These are phyloP conservation scores for Colletotrichum viniferum DNA, from an alignment of 2,329 filamentous ascomycete species.

Conservation along the genomic window DNA sequence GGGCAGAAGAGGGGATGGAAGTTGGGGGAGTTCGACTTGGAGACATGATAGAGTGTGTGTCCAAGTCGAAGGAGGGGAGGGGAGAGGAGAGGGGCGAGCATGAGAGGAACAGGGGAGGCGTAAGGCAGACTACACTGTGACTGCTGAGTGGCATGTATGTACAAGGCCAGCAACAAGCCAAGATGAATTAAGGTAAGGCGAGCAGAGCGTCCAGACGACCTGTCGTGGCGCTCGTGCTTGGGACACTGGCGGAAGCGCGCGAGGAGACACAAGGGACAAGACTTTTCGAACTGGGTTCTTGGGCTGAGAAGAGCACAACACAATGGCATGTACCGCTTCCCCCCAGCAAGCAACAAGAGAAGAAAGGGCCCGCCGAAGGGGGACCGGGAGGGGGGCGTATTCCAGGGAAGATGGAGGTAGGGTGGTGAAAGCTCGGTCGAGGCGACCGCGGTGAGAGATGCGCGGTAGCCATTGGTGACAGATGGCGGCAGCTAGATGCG, in stretches of 20 bases:
- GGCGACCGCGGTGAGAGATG: background rate
- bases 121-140: background rate
- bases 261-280: slow-evolving; percentile 3
- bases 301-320: background rate
- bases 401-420: slow-evolving; percentile 1
- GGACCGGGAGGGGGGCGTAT: background rate
- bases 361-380: slow-evolving; percentile 7
- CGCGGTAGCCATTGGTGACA: background rate
- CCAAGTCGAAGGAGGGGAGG: background rate
- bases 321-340: background rate
- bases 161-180: background rate
- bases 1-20: background rate
- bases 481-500: background rate
- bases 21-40: background rate
- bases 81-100: background rate
- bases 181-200: slow-evolving; percentile 6
- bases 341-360: background rate
- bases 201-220: background rate
- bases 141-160: background rate
- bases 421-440: slow-evolving; percentile 11
- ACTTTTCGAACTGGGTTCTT: slow-evolving; percentile 1
- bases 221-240: background rate
- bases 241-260: background rate
- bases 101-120: background rate
- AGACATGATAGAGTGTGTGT: background rate